phyloP scores from a whole-genome alignment of 495 filamentous ascomycete species.

The Achaetomiella virescens region DNA sequence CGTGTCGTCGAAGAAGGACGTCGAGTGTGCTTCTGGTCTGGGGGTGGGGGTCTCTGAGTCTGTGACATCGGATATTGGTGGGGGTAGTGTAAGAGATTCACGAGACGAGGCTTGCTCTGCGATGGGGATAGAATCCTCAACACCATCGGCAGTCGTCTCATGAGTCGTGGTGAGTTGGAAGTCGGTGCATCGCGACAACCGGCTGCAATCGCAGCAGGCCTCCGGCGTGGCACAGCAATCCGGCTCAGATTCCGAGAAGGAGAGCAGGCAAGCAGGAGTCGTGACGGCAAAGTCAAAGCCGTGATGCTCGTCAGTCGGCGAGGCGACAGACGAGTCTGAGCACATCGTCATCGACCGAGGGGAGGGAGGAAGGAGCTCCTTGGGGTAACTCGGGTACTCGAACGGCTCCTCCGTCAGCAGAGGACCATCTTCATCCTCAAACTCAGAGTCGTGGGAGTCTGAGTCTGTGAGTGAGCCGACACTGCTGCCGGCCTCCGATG shows the following conservation, averaged over 20 bases:
- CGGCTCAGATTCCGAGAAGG: constrained; percentile 42
- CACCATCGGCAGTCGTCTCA: constrained; percentile 21
- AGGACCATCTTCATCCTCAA: constrained; percentile 33
- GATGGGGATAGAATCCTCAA: constrained; percentile 11
- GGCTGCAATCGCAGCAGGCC: background rate
- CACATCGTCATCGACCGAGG: constrained; percentile 45
- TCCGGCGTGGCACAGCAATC: constrained; percentile 25
- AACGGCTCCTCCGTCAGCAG: constrained; percentile 41
- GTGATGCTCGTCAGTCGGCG: constrained; percentile 22
- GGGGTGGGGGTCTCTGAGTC: constrained; percentile 39
- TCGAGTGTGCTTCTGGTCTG: constrained; percentile 25
- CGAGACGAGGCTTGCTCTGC: constrained; percentile 7
- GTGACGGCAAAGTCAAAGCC: constrained; percentile 21
- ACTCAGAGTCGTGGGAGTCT: constrained; percentile 25
- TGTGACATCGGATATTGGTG: constrained; percentile 7
- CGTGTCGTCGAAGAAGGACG: constrained; percentile 28
- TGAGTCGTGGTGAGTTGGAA: constrained; percentile 29
- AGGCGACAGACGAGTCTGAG: constrained; percentile 36
- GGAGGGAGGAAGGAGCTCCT: constrained; percentile 36
- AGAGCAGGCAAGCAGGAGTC: constrained; percentile 37
- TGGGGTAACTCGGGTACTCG: constrained; percentile 22
- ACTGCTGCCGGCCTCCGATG: constrained; percentile 27
- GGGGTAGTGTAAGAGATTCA: background rate
- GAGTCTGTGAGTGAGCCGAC: constrained; percentile 19
- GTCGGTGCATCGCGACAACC: constrained; percentile 17